phyloP scores from a whole-genome alignment of 805 yeast genomes.

The Starmera amethionina region DNA sequence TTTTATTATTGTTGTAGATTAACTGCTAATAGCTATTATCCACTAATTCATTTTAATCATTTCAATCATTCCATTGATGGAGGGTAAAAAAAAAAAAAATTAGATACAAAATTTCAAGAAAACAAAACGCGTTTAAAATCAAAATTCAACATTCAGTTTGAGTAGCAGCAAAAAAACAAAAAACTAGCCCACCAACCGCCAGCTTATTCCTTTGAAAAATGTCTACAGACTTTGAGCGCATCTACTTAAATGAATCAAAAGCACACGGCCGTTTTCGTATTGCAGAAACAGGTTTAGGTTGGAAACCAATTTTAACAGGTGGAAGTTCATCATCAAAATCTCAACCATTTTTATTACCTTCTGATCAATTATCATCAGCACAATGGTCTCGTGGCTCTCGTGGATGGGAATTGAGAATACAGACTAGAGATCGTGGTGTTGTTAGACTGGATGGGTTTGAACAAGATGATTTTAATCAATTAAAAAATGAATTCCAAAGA shows the following conservation, averaged over 20 bases:
- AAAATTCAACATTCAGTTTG: not conserved
- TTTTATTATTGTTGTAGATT: too few species aligned
- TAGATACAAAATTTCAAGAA: not conserved
- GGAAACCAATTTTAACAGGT: slow-evolving; percentile 65
- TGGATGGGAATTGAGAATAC: slow-evolving; percentile 82
- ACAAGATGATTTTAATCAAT: slow-evolving; percentile 64
- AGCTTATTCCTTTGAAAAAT: too few species aligned
- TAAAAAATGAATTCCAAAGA: slow-evolving; percentile 77
- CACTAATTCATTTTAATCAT: too few species aligned
- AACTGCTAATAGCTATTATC: too few species aligned
- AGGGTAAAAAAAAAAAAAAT: too few species aligned
- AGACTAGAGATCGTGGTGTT: slow-evolving; percentile 81
- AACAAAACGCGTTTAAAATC: not conserved
- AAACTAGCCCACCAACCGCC: too few species aligned
- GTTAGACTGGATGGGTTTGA: slow-evolving; percentile 90
- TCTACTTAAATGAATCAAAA: slow-evolving; percentile 80
- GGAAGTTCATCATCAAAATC: slow-evolving; percentile 34
- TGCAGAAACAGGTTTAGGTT: slow-evolving; percentile 95
- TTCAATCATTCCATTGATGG: too few species aligned
- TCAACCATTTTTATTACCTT: slow-evolving; percentile 82
- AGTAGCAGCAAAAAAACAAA: too few species aligned
- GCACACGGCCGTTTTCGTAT: slow-evolving; percentile 84
- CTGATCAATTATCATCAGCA: slow-evolving; percentile 69
- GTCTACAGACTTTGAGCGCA: slow-evolving; percentile 67
- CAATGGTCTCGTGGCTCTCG: slow-evolving; percentile 92